Conservation (phyloP, 306 rosid genomes). For the Albizia julibrissin region DNA sequence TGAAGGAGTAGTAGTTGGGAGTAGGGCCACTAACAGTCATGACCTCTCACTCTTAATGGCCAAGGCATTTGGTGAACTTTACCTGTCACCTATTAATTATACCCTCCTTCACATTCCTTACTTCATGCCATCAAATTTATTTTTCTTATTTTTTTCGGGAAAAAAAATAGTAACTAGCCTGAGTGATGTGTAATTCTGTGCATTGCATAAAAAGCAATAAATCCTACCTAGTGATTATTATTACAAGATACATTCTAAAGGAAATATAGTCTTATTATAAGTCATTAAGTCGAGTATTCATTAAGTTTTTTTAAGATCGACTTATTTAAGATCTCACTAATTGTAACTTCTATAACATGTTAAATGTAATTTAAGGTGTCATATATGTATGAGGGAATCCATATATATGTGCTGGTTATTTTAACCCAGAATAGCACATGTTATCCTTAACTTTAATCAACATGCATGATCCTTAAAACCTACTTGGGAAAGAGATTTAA, state of each 20-base stretch:
- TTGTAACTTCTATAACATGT: no score
- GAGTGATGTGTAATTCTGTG: background rate
- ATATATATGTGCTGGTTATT: background rate
- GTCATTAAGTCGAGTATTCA: no score
- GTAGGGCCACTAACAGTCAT: background rate
- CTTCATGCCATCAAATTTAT: no score
- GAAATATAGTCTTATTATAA: no score
- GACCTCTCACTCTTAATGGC: background rate
- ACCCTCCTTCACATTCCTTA: background rate
- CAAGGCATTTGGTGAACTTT: background rate
- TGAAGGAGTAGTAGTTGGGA: background rate
- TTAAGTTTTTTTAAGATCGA: no score
- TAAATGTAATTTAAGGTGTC: no score
- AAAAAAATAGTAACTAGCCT: no score
- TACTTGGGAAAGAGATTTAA: background rate
- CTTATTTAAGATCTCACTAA: no score
- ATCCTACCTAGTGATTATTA: no score
- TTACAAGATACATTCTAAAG: no score
- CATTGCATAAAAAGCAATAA: background rate
- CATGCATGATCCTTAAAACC: background rate
- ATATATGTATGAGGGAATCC: background rate
- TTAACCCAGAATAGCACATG: background rate
- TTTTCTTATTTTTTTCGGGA: no score
- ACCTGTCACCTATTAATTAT: background rate
- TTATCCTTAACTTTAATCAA: background rate